Conservation (phyloP, 179 eudicot genomes). For the Silene coronaria region DNA sequence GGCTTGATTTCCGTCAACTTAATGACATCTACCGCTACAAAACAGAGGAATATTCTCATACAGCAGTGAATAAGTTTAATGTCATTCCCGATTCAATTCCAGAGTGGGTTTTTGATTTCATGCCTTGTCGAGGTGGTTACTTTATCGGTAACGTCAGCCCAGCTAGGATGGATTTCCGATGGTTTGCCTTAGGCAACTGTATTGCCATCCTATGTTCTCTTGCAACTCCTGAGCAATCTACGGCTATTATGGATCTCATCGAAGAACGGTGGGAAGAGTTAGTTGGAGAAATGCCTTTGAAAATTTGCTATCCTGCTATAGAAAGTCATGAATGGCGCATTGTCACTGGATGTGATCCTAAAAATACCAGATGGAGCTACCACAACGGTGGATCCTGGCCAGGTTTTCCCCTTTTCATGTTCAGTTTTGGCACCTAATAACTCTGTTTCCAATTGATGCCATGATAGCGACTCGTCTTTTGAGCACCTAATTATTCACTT, state of each 20-base stretch:
- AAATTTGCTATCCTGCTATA: slow-evolving; percentile 72
- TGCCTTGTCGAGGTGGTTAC: slow-evolving; percentile 83
- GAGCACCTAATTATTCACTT: background rate
- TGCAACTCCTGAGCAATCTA: slow-evolving; percentile 75
- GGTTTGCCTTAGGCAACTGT: slow-evolving; percentile 87
- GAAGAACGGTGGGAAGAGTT: slow-evolving; percentile 84
- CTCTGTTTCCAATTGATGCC: background rate
- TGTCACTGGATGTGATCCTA: slow-evolving; percentile 83
- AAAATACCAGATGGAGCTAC: slow-evolving; percentile 89
- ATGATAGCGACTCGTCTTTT: background rate
- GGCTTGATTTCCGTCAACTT: slow-evolving; percentile 69
- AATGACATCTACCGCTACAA: slow-evolving; percentile 68
- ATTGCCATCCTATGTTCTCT: slow-evolving; percentile 70
- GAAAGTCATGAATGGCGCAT: slow-evolving; percentile 85
- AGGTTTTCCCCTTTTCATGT: slow-evolving; percentile 36
- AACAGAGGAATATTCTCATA: slow-evolving; percentile 76
- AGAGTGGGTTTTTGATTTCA: slow-evolving; percentile 81
- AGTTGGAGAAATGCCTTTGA: slow-evolving; percentile 85
- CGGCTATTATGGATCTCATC: slow-evolving; percentile 82
- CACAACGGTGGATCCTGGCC: slow-evolving; percentile 98
- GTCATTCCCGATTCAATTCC: slow-evolving; percentile 84
- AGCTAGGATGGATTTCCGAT: slow-evolving; percentile 78
- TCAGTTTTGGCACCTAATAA: slow-evolving; percentile 8
- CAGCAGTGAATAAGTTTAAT: slow-evolving; percentile 69
- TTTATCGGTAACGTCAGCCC: slow-evolving; percentile 86